Evolutionary conservation across 106 monocot genomes (phyloP).

Genomic region (Alisma plantagoaquatica): DNA sequence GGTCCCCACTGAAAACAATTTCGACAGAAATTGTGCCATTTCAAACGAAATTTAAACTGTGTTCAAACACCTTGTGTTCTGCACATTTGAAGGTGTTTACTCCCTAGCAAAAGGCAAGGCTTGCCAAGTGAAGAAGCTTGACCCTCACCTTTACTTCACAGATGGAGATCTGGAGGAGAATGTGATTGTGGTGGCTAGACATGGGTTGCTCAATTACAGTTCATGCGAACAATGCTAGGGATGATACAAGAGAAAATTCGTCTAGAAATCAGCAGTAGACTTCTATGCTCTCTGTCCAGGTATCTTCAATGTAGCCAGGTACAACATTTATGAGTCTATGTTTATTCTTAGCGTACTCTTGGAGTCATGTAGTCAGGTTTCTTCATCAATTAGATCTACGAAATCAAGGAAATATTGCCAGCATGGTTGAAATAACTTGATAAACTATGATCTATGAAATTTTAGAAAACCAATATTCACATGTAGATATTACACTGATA

Average conservation of each 20-base stretch:
- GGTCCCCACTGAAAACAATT: no score
- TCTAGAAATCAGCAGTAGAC: conserved; percentile 21
- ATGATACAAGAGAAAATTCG: conserved; percentile 16
- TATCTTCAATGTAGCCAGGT: no score
- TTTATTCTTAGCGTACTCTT: neutral
- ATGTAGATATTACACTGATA: no score
- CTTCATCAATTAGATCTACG: no score
- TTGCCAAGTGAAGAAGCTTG: conserved; percentile 46
- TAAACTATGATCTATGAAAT: no score
- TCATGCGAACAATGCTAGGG: conserved; percentile 25
- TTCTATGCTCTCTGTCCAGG: conserved; percentile 55
- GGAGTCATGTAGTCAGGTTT: no score
- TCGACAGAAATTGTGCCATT: no score
- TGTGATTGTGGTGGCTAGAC: conserved; percentile 99
- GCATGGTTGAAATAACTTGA: no score
- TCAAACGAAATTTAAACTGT: no score
- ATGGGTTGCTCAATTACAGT: conserved; percentile 81
- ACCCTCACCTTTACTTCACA: conserved; percentile 75
- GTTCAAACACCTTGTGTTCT: neutral
- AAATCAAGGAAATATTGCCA: no score
- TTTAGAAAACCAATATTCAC: no score
- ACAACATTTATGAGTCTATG: no score
- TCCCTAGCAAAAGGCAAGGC: conserved; percentile 57
- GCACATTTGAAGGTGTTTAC: conserved; percentile 46
- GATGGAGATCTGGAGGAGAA: conserved; percentile 74